These are phyloP conservation scores for Colletotrichum chrysophilum DNA, from an alignment of 2,329 filamentous ascomycete species.

Conservation along the genomic window DNA sequence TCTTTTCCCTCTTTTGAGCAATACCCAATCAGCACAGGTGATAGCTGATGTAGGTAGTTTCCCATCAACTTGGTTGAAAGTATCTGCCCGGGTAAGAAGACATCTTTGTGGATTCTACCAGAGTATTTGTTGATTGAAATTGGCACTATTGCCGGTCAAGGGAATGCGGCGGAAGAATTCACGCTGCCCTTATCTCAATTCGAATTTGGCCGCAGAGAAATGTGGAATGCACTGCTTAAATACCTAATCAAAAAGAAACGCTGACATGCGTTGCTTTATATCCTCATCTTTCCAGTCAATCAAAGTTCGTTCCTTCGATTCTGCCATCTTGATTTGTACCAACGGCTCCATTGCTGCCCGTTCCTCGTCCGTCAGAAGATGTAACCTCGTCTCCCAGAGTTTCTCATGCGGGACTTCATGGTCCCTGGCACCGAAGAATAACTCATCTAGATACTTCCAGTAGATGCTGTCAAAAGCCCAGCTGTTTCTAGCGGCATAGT, in stretches of 20 bases:
- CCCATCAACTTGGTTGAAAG: too few species aligned
- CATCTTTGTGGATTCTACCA: too few species aligned
- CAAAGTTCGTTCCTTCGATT: slow-evolving; percentile 14
- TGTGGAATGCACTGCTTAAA: not conserved
- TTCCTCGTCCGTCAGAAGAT: slow-evolving; percentile 26
- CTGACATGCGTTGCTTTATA: not conserved
- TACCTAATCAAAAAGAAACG: not conserved
- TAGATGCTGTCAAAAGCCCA: slow-evolving; percentile 41
- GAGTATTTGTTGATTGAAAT: too few species aligned
- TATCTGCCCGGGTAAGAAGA: too few species aligned
- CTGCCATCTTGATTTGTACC: slow-evolving; percentile 27
- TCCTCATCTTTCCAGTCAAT: slow-evolving; percentile 20
- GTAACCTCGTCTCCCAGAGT: slow-evolving; percentile 22
- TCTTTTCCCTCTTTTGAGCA: too few species aligned
- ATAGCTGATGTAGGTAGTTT: too few species aligned
- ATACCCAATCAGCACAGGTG: too few species aligned
- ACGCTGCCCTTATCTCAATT: fast-evolving
- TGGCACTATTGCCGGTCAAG: fast-evolving
- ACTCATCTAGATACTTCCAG: slow-evolving; percentile 37
- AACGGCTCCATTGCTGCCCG: slow-evolving; percentile 27
- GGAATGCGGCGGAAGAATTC: too few species aligned
- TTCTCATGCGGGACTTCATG: not conserved
- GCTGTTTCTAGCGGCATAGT: slow-evolving; percentile 38
- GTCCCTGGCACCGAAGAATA: slow-evolving; percentile 25
- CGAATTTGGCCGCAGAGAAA: too few species aligned